Conservation (phyloP, 106 monocot species). For the Apostasia shenzhenica region DNA sequence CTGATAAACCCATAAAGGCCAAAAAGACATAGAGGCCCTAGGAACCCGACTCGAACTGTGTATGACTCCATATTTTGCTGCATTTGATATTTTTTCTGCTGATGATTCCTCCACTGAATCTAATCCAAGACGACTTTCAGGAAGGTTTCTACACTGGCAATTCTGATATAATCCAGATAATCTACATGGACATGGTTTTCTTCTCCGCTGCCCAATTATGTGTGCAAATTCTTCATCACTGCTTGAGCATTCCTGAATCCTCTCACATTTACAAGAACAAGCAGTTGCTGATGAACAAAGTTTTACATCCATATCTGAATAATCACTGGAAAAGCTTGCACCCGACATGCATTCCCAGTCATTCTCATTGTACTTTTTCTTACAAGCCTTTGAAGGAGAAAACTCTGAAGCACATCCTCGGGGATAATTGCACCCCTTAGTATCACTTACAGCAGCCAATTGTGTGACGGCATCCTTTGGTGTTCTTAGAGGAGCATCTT, state of each 20-base stretch:
- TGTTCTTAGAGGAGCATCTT: constrained; percentile 78
- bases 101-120: constrained; percentile 19
- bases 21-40: constrained; percentile 73
- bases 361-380: constrained; percentile 34
- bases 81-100: constrained; percentile 12
- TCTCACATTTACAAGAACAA: constrained; percentile 23
- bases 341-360: constrained; percentile 39
- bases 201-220: constrained; percentile 9
- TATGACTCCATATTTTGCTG: constrained; percentile 1
- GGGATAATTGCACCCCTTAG: constrained; percentile 7
- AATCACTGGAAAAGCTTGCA: constrained; percentile 31
- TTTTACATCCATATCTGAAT: constrained; percentile 39
- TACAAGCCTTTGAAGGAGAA: constrained; percentile 15
- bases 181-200: constrained; percentile 9
- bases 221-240: constrained; percentile 49
- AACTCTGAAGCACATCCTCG: constrained; percentile 13
- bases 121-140: constrained; percentile 8
- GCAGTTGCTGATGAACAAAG: constrained; percentile 20
- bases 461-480: constrained; percentile 79
- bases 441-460: constrained; percentile 48
- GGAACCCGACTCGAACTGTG: constrained; percentile 10
- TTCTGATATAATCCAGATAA: constrained; percentile 9
- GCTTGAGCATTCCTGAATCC: constrained; percentile 27
- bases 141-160: constrained; percentile 12
- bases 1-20: constrained; percentile 86